Evolutionary conservation across 306 rosid species (phyloP).

Genomic region (Sophora flavescens): DNA sequence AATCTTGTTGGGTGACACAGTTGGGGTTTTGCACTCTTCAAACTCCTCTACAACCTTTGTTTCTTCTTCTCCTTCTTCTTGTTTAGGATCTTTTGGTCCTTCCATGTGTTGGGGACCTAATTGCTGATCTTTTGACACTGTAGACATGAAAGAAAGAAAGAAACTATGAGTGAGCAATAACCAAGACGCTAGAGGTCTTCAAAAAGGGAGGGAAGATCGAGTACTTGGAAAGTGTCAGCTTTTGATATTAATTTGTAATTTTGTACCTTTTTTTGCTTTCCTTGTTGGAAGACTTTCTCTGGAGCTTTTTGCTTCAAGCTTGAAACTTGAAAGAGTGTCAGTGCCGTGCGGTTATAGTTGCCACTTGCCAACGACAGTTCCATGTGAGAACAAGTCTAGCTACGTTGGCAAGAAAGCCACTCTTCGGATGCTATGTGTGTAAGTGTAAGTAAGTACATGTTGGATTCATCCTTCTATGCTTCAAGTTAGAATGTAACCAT

Average conservation of each 20-base stretch:
- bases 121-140: conserved; percentile 11
- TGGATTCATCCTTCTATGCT: conserved; percentile 37
- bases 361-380: conserved; percentile 31
- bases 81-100: not conserved
- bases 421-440: conserved; percentile 37
- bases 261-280: conserved; percentile 31
- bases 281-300: conserved; percentile 42
- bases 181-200: not conserved
- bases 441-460: not conserved
- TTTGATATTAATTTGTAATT: conserved; percentile 26
- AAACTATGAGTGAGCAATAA: conserved; percentile 5
- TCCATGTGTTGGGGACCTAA: not conserved
- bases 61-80: conserved; percentile 11
- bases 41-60: conserved; percentile 31
- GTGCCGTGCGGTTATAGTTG: conserved; percentile 47
- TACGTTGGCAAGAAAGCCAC: conserved; percentile 47
- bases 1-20: conserved; percentile 48
- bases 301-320: conserved; percentile 40
- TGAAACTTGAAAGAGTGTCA: conserved; percentile 48
- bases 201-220: not conserved
- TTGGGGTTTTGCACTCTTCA: conserved; percentile 63
- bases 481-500: not conserved
- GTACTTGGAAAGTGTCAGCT: conserved; percentile 28
- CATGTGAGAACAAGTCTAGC: conserved; percentile 47
- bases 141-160: conserved; percentile 5